Evolutionary conservation across 1,139 yeast species (phyloP).

Genomic region (Hansenula sp.): DNA sequence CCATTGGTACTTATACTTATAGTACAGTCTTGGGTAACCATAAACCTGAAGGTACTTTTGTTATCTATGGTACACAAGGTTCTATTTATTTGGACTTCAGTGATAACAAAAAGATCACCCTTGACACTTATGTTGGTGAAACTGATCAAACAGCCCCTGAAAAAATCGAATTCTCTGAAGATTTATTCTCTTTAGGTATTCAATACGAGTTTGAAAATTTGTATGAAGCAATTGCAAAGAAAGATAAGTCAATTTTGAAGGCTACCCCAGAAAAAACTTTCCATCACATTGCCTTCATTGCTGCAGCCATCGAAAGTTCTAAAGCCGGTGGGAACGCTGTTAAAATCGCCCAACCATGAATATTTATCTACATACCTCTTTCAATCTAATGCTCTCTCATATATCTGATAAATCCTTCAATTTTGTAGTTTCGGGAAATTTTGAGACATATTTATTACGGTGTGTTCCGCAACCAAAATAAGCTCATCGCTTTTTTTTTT

Average conservation of each 20-base stretch:
- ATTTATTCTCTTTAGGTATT: background rate
- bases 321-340: conserved; percentile 51
- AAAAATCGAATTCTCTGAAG: conserved; percentile 37
- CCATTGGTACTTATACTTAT: conserved; percentile 79
- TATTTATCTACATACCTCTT: too few species aligned
- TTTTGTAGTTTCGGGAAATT: too few species aligned
- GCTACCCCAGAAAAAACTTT: conserved; percentile 70
- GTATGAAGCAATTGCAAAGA: conserved; percentile 41
- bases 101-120: conserved; percentile 40
- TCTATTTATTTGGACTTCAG: conserved; percentile 62
- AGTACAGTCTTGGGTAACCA: conserved; percentile 84
- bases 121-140: conserved; percentile 39
- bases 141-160: conserved; percentile 38
- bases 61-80: conserved; percentile 73
- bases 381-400: too few species aligned
- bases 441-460: too few species aligned
- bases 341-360: conserved; percentile 10
- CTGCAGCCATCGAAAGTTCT: conserved; percentile 72
- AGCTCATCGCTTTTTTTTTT: too few species aligned
- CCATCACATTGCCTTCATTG: conserved; percentile 85
- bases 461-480: too few species aligned
- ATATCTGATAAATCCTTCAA: too few species aligned
- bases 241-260: conserved; percentile 52
- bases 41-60: conserved; percentile 57
- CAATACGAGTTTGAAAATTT: background rate